These are phyloP conservation scores for Shiraia sp. DNA, from an alignment of 2,329 filamentous ascomycete genomes.

Conservation along the genomic window DNA sequence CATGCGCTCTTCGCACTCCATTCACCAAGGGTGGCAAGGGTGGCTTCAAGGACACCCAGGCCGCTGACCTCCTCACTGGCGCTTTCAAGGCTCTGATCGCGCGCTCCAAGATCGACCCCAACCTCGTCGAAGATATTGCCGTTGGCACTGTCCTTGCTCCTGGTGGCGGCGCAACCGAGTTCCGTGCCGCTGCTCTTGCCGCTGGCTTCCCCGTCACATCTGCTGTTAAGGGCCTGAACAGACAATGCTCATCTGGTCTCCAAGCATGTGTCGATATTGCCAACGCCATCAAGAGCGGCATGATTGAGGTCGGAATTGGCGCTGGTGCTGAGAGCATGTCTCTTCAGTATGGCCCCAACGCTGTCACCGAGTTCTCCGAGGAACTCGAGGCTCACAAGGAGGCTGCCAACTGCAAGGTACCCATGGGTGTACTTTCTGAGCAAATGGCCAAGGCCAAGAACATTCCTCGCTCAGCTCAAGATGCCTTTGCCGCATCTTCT, in stretches of 20 bases:
- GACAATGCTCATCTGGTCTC: constrained; percentile 91
- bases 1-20: constrained; percentile 85
- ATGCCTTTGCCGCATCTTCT: constrained; percentile 89
- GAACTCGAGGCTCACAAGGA: constrained; percentile 79
- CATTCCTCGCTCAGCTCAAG: constrained; percentile 74
- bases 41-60: constrained; percentile 91
- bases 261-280: constrained; percentile 93
- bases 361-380: constrained; percentile 91
- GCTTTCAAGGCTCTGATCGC: constrained; percentile 80
- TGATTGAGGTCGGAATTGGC: constrained; percentile 94
- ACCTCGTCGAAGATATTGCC: constrained; percentile 86
- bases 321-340: constrained; percentile 98
- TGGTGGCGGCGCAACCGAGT: constrained; percentile 94
- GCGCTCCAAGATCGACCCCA: constrained; percentile 86
- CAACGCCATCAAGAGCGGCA: constrained; percentile 85
- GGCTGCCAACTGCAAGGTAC: constrained; percentile 93
- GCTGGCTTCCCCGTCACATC: constrained; percentile 87
- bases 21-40: constrained; percentile 94
- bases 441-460: constrained; percentile 87
- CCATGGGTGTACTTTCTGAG: constrained; percentile 93
- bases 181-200: constrained; percentile 86
- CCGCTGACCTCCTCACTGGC: constrained; percentile 81
- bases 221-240: constrained; percentile 86
- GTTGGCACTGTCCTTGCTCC: constrained; percentile 91
- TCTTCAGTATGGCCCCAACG: constrained; percentile 83